Evolutionary conservation across 2,329 filamentous ascomycete species (phyloP).

Genomic region (Ophiostoma sp.): DNA sequence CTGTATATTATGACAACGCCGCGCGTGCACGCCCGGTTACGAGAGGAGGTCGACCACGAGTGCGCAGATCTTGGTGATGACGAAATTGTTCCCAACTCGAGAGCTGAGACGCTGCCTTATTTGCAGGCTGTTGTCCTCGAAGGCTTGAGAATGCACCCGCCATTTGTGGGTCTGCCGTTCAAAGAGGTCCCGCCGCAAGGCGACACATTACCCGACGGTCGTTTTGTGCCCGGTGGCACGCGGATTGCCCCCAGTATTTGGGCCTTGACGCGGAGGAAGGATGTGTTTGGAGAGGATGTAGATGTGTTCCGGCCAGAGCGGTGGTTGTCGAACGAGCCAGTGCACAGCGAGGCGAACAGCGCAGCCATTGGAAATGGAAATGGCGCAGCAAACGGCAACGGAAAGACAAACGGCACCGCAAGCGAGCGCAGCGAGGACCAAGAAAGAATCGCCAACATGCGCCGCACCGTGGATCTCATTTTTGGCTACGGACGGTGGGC

Average conservation of each 20-base stretch:
- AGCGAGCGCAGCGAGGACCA: background rate
- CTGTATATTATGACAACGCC: conserved; percentile 35
- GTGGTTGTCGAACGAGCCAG: conserved; percentile 38
- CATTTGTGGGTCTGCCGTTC: conserved; percentile 39
- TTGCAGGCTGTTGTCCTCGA: conserved; percentile 54
- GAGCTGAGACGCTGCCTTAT: conserved; percentile 46
- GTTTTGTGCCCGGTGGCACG: conserved; percentile 49
- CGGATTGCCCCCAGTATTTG: conserved; percentile 38
- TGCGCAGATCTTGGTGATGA: conserved; percentile 25
- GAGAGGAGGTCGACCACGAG: conserved; percentile 42
- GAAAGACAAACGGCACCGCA: conserved; percentile 32
- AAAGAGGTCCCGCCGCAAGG: conserved; percentile 40
- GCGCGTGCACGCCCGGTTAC: conserved; percentile 31
- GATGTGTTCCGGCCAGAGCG: conserved; percentile 49
- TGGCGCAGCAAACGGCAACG: conserved; percentile 12
- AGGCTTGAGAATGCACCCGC: conserved; percentile 49
- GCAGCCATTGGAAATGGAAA: too few relatives aligned
- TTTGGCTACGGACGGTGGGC: conserved; percentile 44
- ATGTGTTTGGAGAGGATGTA: conserved; percentile 41
- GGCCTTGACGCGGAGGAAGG: conserved; percentile 41
- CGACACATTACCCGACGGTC: conserved; percentile 42
- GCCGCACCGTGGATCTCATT: conserved; percentile 38
- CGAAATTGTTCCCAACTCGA: conserved; percentile 25
- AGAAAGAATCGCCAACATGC: conserved; percentile 31
- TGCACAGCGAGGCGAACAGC: conserved; percentile 32